Conservation (phyloP, 176 grass and related monocot genomes). For the Neostapfia colusana region DNA sequence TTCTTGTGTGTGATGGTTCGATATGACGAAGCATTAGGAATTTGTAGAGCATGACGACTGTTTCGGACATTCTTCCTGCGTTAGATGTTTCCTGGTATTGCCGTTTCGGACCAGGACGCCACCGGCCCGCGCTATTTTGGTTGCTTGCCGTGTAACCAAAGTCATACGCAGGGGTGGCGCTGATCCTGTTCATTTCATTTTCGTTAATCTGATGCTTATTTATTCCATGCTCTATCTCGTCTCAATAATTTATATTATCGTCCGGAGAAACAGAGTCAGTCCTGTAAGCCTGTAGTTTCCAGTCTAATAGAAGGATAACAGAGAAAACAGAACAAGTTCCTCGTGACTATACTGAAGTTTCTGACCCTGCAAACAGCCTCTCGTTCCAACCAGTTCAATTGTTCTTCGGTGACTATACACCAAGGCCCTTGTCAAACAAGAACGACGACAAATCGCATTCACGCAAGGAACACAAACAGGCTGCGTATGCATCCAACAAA, state of each 20-base stretch:
- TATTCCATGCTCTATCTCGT: background rate
- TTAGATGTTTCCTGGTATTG: background rate
- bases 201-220: background rate
- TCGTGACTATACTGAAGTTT: background rate
- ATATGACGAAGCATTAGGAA: background rate
- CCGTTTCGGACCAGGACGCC: background rate
- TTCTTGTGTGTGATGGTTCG: background rate
- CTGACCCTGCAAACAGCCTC: background rate
- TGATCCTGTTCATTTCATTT: background rate
- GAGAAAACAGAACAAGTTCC: background rate
- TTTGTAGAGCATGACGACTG: background rate
- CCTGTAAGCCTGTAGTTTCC: background rate
- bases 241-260: background rate
- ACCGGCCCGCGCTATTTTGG: background rate
- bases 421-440: conserved; percentile 5
- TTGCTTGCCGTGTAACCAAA: conserved; percentile 10
- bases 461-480: conserved; percentile 1
- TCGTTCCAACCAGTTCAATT: background rate
- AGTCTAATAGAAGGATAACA: background rate
- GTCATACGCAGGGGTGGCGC: background rate
- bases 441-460: background rate
- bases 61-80: background rate
- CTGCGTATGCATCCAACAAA: conserved; percentile 8
- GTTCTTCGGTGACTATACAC: background rate
- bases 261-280: background rate